These are phyloP conservation scores for Elaeagnus macrophylla DNA, from an alignment of 306 rosid genomes.

Conservation along the genomic window DNA sequence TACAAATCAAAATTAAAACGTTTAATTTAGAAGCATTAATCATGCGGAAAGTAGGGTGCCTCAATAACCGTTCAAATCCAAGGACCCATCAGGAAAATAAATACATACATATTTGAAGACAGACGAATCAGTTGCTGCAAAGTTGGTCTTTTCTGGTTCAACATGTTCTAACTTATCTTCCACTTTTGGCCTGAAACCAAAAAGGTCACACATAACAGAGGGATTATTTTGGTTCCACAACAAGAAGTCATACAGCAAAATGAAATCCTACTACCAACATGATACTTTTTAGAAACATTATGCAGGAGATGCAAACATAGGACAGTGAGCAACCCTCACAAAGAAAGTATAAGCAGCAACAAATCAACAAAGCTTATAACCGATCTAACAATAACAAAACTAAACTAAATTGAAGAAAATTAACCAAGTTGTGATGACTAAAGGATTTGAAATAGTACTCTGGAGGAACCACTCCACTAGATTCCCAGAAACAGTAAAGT, in stretches of 20 bases:
- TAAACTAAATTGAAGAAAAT: not conserved
- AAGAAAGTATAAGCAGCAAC: too few species aligned
- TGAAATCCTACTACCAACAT: not conserved
- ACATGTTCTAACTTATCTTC: constrained; percentile 42
- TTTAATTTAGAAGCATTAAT: constrained; percentile 1
- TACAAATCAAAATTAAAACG: constrained; percentile 23
- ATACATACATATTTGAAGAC: constrained; percentile 54
- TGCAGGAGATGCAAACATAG: constrained; percentile 2
- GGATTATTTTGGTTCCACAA: constrained; percentile 1
- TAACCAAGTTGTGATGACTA: too few species aligned
- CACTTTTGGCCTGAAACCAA: constrained; percentile 56
- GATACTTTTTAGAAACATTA: not conserved
- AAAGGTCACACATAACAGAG: not conserved
- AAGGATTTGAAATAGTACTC: constrained; percentile 75
- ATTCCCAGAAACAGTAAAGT: too few species aligned
- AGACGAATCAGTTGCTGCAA: constrained; percentile 36
- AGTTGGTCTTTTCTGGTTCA: constrained; percentile 47
- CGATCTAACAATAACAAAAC: constrained; percentile 20
- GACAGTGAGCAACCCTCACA: not conserved
- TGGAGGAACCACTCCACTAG: too few species aligned
- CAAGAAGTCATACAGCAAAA: not conserved
- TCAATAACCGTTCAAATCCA: not conserved
- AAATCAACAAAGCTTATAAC: constrained; percentile 11
- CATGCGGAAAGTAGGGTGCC: not conserved
- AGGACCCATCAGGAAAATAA: constrained; percentile 3